Percentiles rank a stretch among this genome's conserved stretches.
These are phyloP conservation scores for Erigeron philadelphicus DNA, from an alignment of 140 eudicot genomes.

Conservation along the genomic window DNA sequence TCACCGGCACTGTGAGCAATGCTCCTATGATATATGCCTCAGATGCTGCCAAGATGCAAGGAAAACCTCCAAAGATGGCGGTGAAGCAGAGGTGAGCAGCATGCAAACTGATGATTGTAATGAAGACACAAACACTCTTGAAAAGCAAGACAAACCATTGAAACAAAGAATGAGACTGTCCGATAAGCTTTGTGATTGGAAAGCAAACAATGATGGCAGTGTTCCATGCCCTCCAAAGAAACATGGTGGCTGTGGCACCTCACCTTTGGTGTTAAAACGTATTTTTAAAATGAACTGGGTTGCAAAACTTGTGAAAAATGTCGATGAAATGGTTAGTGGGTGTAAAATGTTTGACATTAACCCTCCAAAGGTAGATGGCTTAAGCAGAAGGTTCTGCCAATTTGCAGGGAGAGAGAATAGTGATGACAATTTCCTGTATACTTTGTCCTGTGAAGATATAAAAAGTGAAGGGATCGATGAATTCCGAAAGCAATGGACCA, in stretches of 20 bases:
- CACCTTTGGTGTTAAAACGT: slow-evolving; percentile 56
- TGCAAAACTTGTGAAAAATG: slow-evolving; percentile 90
- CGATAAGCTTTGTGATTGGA: slow-evolving; percentile 56
- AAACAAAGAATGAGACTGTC: slow-evolving; percentile 35
- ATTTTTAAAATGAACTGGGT: slow-evolving; percentile 98
- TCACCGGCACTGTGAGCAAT: slow-evolving; percentile 80
- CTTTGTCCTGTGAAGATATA: slow-evolving; percentile 57
- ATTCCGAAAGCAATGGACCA: slow-evolving; percentile 73
- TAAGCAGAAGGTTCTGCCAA: slow-evolving; percentile 31
- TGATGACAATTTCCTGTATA: slow-evolving; percentile 50
- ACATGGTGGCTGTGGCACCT: slow-evolving; percentile 77
- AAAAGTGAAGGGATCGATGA: slow-evolving; percentile 61
- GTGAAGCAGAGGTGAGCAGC: slow-evolving; percentile 30
- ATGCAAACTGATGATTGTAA: slow-evolving; percentile 26
- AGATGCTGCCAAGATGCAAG: slow-evolving; percentile 92
- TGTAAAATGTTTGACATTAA: slow-evolving; percentile 50
- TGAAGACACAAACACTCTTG: slow-evolving; percentile 25
- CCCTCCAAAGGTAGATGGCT: slow-evolving; percentile 23
- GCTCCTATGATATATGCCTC: slow-evolving; percentile 93
- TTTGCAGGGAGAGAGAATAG: slow-evolving; percentile 46
- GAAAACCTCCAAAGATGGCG: slow-evolving; percentile 38
- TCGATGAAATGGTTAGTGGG: slow-evolving; percentile 91
- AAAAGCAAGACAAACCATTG: slow-evolving; percentile 30
- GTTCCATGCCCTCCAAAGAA: slow-evolving; percentile 75
- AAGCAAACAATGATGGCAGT: slow-evolving; percentile 64